A percentile compares a stretch with the other conserved stretches of the same genome.
phyloP scores from a whole-genome alignment of 2,329 filamentous ascomycete species.

The Aspergillus sp. region DNA sequence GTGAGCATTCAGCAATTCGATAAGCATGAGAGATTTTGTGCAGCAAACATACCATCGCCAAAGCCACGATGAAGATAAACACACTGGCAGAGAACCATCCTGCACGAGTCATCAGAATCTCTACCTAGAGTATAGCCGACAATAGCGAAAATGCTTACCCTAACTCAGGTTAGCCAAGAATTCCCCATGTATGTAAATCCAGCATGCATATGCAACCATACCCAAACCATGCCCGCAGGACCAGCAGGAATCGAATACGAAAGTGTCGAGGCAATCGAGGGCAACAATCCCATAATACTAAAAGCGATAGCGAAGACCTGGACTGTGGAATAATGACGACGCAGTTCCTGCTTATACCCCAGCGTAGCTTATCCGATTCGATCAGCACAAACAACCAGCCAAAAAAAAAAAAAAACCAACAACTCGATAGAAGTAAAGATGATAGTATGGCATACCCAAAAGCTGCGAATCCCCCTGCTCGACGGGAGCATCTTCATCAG shows the following conservation, averaged over 20 bases:
- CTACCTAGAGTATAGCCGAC: neutral
- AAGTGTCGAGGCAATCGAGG: constrained; percentile 62
- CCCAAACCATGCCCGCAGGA: constrained; percentile 64
- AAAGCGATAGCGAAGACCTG: constrained; percentile 63
- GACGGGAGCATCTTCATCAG: constrained; percentile 1
- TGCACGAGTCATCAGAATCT: constrained; percentile 6
- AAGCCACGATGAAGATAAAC: constrained; percentile 60
- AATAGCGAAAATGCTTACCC: constrained; percentile 8
- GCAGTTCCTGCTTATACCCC: constrained; percentile 61
- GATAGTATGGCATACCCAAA: constrained; percentile 17
- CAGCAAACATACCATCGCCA: constrained; percentile 57
- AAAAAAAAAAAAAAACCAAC: no score
- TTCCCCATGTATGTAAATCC: constrained; percentile 18
- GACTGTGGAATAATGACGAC: constrained; percentile 61
- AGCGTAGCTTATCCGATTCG: constrained; percentile 31
- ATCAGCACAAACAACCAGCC: no score
- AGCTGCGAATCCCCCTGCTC: constrained; percentile 28
- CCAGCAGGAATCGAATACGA: constrained; percentile 61
- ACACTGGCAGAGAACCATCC: constrained; percentile 59
- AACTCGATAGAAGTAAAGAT: no score
- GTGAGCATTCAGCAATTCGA: neutral
- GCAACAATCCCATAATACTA: constrained; percentile 62
- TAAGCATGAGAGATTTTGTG: constrained; percentile 10
- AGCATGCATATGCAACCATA: constrained; percentile 24
- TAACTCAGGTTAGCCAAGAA: constrained; percentile 11